These are phyloP conservation scores for Argentina anserina DNA, from an alignment of 306 rosid species.

Conservation along the genomic window DNA sequence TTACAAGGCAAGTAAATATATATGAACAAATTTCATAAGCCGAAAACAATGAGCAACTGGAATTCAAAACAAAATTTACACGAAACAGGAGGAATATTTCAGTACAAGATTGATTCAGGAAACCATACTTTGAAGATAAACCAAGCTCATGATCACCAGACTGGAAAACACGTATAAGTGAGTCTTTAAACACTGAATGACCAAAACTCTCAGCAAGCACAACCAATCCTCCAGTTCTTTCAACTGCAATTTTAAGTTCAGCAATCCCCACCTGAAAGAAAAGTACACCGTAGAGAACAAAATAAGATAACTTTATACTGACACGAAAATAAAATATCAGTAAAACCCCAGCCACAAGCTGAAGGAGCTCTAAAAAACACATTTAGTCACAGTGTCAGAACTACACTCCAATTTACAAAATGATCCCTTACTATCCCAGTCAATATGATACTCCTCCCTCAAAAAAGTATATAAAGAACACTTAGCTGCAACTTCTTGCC, in stretches of 20 bases:
- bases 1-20: not conserved
- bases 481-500: not conserved
- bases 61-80: not conserved
- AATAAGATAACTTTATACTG: conserved; percentile 1
- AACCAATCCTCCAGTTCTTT: conserved; percentile 93
- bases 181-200: conserved; percentile 83
- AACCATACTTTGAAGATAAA: conserved; percentile 79
- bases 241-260: conserved; percentile 91
- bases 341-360: not conserved
- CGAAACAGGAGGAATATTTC: not conserved
- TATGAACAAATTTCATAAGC: not conserved
- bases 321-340: not conserved
- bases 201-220: conserved; percentile 98
- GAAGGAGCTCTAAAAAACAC: not conserved
- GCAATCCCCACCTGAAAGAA: conserved; percentile 85
- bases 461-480: not conserved
- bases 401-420: not conserved
- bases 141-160: conserved; percentile 79
- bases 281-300: conserved; percentile 14
- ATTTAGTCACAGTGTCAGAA: not conserved
- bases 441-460: not conserved
- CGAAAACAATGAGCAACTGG: not conserved
- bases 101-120: not conserved
- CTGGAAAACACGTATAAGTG: conserved; percentile 75
- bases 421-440: not conserved